Evolutionary conservation across 805 yeast species (phyloP).

Genomic region (Teunomyces lycoperdinae): DNA sequence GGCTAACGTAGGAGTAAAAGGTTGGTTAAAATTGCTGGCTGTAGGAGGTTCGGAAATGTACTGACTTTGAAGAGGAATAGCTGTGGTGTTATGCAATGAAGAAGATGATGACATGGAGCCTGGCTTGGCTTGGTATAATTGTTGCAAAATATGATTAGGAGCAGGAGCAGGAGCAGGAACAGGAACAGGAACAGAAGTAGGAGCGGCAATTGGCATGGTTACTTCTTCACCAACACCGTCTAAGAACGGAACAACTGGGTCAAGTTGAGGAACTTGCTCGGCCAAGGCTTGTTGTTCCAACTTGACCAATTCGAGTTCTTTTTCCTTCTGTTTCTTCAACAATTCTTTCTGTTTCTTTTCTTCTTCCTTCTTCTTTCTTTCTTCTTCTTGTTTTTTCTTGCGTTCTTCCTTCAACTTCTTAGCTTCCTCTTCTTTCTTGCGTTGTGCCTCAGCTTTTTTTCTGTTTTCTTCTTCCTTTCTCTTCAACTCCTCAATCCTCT

Average conservation of each 20-base stretch:
- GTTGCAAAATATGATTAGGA: conserved; percentile 29
- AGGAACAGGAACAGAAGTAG: background rate
- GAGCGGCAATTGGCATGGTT: background rate
- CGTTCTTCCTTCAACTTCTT: conserved; percentile 23
- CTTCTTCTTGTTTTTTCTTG: conserved; percentile 23
- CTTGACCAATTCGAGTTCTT: conserved; percentile 10
- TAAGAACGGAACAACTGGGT: conserved; percentile 5
- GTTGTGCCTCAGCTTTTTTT: conserved; percentile 28
- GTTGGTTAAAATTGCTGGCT: background rate
- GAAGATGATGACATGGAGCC: conserved; percentile 9
- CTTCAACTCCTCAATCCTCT: conserved; percentile 34
- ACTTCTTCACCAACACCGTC: background rate
- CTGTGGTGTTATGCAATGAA: conserved; percentile 1
- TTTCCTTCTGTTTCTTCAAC: conserved; percentile 9
- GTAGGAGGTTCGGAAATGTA: background rate
- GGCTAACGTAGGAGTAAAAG: background rate
- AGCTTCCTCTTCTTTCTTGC: conserved; percentile 28
- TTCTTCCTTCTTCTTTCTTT: conserved; percentile 21
- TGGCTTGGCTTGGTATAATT: conserved; percentile 34
- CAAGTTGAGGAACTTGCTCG: conserved; percentile 15
- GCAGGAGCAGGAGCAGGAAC: background rate
- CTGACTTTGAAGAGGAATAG: conserved; percentile 5
- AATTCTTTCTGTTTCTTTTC: conserved; percentile 20
- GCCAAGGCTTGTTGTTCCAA: conserved; percentile 5
- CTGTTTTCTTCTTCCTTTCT: conserved; percentile 32